Base-by-base conservation (phyloP, 148 eudicot species). In the Spergularia bocconei region DNA sequence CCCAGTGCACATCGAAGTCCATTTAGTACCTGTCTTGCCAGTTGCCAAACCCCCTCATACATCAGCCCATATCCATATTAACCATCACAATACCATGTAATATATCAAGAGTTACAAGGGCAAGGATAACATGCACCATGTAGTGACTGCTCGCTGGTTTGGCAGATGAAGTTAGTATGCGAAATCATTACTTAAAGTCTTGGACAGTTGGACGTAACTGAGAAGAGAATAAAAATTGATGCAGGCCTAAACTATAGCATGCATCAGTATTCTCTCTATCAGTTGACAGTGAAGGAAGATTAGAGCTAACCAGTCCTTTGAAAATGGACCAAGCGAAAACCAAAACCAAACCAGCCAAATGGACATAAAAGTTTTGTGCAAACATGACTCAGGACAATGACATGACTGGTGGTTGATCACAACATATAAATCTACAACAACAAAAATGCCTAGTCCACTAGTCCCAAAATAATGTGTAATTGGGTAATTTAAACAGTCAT, bases 21-120 rank as follows among this genome's bases (percentile, higher is more conserved):
- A 70, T 89, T 89, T 1, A 89, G 89, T 64, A 91, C 84, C 97
- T 91, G 85, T n/a, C n/a, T n/a, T n/a, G n/a, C n/a, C n/a, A n/a
- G n/a, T n/a, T n/a, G n/a, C n/a, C n/a, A n/a, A n/a, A n/a, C 72
- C 44, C 52, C 19, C 63, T 55, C n/a, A n/a, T n/a, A n/a, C 44
- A 63, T 36, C 63, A 65, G 63, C 44, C 63, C 29, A 69, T 19
- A 50, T 51, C 55, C 72, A 69, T 75, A 38, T 23, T 6, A 7
- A 58, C 23, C 62, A 10, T 58, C 62, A 58, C 62, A n/a, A 39
- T 2, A 2, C 4, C 44, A 39, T 39, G 1, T 58, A 17, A 23
- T 39, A n/a, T n/a, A n/a, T n/a, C n/a, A n/a, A n/a, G n/a, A n/a
- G n/a, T n/a, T n/a, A n/a, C n/a, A n/a, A n/a, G n/a, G n/a, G n/a